Evolutionary conservation across 192 early-diverging fungal species (phyloP), one percentile per base, ranked within the genome.

Genomic region (Coemansia interrupta): DNA sequence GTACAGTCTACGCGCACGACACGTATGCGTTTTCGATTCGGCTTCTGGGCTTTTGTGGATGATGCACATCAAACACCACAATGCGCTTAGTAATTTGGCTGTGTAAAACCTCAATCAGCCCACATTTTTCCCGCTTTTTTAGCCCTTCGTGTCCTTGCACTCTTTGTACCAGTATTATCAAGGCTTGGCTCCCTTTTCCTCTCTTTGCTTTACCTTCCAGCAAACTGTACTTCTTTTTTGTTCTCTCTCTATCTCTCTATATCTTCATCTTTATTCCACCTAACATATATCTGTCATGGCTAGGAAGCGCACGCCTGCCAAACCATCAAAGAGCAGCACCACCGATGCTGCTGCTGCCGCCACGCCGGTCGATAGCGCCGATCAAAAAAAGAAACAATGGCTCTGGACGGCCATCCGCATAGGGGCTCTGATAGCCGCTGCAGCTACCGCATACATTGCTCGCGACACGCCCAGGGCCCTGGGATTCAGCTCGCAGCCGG

Each of bases 381-480:
- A 51, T 26, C 24, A 29, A 46, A 10, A 3, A 5, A 48, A 40
- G 40, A 22, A n/a, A 1, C 58, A 46, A 15, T 78, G 74, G 74
- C 54, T 71, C 22, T 70, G 68, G 68, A 61, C 53, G 0, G 57
- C 43, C 57, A 29, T 68, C 5, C 68, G 68, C 29, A 58, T 78
- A 30, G 61, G 50, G 3, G 74, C 61, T 13, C 53, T 78, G 14
- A 61, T 53, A 1, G 74, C 68, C 23, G 74, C 74, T 9, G 64
- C 64, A 0, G 52, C 60, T 18, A 66, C 74, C 24, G 68, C 68
- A 43, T 78, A 78, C 61, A 61, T 78, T 30, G 74, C 64, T 7
- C 68, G 64, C 41, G 74, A 78, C 57, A 59, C 74, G 32, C 64
- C 74, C 20, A 47, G 43, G n/a, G 74, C 60, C 29, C 64, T 78